Evolutionary conservation across 257 asterid species (phyloP).

Genomic region (Thymus quinquecostatus): DNA sequence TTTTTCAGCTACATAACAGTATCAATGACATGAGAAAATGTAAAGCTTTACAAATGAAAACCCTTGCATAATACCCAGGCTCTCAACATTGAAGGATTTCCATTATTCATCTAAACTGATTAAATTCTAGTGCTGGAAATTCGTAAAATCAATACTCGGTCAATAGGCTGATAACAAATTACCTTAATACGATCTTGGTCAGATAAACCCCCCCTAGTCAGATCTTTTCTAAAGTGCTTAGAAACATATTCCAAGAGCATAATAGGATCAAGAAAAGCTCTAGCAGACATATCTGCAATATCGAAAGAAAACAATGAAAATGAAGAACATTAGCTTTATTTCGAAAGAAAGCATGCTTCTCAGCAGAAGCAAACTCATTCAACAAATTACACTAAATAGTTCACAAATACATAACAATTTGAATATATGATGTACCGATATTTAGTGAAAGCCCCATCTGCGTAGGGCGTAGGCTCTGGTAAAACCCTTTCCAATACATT

Average conservation of each 20-base stretch:
- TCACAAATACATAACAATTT: background rate
- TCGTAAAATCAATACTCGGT: background rate
- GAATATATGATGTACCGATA: conserved; percentile 47
- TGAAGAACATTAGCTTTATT: background rate
- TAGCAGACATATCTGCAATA: conserved; percentile 79
- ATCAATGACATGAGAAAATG: background rate
- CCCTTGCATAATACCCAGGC: no score
- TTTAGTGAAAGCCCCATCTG: conserved; percentile 91
- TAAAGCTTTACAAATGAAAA: background rate
- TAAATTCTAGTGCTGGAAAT: background rate
- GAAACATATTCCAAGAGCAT: conserved; percentile 43
- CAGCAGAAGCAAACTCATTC: background rate
- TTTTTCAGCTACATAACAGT: conserved; percentile 47
- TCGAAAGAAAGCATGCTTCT: background rate
- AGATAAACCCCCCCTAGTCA: conserved; percentile 37
- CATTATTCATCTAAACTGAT: background rate
- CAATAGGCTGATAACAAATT: background rate
- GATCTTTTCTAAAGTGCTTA: conserved; percentile 43
- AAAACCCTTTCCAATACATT: conserved; percentile 76
- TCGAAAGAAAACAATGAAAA: background rate
- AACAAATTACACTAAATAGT: background rate
- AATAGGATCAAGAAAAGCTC: conserved; percentile 68
- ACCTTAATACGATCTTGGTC: conserved; percentile 82
- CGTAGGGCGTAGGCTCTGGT: conserved; percentile 83
- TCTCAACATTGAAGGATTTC: background rate